Evolutionary conservation across 805 yeast species (phyloP).

Genomic region (Pichia californica): DNA sequence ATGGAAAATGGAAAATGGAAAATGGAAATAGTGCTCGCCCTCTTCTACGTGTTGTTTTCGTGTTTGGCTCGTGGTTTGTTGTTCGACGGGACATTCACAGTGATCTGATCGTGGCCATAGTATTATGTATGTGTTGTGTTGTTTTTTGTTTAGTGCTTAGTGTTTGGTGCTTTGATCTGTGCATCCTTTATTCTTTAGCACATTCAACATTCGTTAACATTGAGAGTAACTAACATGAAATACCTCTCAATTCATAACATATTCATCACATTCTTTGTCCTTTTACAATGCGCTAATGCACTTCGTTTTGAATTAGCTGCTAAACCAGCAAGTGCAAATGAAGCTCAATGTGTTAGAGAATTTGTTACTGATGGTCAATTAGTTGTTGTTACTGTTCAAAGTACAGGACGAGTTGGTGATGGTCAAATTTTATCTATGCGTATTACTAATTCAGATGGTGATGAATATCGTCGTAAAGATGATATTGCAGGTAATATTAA

Average conservation of each 20-base stretch:
- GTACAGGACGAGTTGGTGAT: constrained; percentile 74
- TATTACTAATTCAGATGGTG: constrained; percentile 75
- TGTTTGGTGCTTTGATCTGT: no score
- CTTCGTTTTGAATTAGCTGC: constrained; percentile 31
- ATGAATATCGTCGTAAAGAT: constrained; percentile 72
- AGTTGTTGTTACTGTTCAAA: constrained; percentile 76
- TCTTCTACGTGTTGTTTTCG: no score
- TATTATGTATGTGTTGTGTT: no score
- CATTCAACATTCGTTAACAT: no score
- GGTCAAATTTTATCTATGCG: constrained; percentile 72
- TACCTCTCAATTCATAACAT: not conserved
- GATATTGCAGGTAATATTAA: constrained; percentile 67
- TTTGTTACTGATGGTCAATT: constrained; percentile 78
- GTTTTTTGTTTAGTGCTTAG: no score
- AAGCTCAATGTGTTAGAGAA: constrained; percentile 85
- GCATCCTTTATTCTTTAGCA: no score
- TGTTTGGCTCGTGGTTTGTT: no score
- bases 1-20: no score
- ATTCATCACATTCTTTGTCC: constrained; percentile 9
- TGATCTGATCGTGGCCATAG: no score
- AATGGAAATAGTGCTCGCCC: no score
- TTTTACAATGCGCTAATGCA: constrained; percentile 13
- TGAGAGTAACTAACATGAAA: constrained; percentile 1
- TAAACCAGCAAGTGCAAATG: constrained; percentile 18
- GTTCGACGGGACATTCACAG: no score